phyloP scores from a whole-genome alignment of 352 stramenopile genomes.

The Globisporangium polare region DNA sequence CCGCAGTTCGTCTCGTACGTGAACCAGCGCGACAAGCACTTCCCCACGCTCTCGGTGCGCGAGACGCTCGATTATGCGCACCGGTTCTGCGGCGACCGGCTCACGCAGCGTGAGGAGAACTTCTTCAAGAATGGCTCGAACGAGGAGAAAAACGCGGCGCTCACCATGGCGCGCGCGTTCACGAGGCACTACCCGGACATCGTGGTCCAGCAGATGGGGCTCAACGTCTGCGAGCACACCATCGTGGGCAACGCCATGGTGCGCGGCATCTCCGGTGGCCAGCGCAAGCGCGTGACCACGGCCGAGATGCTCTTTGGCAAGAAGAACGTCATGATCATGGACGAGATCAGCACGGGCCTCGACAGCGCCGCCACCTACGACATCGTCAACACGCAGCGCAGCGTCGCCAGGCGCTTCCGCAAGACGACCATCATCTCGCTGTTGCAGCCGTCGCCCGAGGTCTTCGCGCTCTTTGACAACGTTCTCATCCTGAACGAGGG shows the following conservation, averaged over 20 bases:
- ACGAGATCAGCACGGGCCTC: conserved; percentile 92
- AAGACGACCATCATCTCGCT: conserved; percentile 46
- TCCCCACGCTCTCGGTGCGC: conserved; percentile 23
- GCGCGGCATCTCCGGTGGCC: conserved; percentile 73
- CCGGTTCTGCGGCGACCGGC: conserved; percentile 17
- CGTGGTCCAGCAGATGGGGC: conserved; percentile 25
- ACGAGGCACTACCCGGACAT: conserved; percentile 23
- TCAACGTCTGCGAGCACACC: conserved; percentile 36
- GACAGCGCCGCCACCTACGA: conserved; percentile 70
- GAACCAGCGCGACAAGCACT: conserved; percentile 22
- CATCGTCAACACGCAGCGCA: conserved; percentile 56
- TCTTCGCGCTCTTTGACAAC: conserved; percentile 88
- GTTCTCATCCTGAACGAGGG: conserved; percentile 85
- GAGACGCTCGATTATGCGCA: conserved; percentile 27
- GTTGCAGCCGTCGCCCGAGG: conserved; percentile 83
- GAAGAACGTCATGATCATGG: conserved; percentile 69
- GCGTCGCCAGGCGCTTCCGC: conserved; percentile 17
- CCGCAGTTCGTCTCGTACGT: conserved; percentile 25
- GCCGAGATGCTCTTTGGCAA: conserved; percentile 71
- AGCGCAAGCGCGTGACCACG: conserved; percentile 90
- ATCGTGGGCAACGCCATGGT: conserved; percentile 56
- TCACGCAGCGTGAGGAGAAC: conserved; percentile 27
- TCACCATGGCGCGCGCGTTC: conserved; percentile 9
- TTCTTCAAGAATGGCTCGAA: conserved; percentile 26
- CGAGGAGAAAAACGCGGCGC: conserved; percentile 19